Base-by-base conservation (phyloP, 768 basidiomycete species). In the Tricholoma bakamatsutake region DNA sequence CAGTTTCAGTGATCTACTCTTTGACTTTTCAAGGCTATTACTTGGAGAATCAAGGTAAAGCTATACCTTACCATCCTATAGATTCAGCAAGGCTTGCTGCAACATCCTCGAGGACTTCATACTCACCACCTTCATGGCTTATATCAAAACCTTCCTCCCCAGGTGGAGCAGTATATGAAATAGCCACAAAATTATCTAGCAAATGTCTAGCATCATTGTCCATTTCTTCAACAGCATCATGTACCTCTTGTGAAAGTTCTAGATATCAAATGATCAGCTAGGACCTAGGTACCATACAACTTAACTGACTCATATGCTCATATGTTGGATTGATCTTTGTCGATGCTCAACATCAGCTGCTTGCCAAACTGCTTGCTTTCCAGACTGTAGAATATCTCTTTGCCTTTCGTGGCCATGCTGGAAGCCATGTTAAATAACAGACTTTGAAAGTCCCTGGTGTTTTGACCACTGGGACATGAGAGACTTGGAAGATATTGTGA, bases 111-210 rank as follows among this genome's bases (percentile, higher is more conserved):
- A n/a, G n/a, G n/a, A n/a, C n/a, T n/a, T n/a, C n/a, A n/a, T n/a
- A n/a, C n/a, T n/a, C n/a, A n/a, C n/a, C n/a, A n/a, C n/a, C n/a
- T n/a, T n/a, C n/a, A 59, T 46, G 51, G 43, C 40, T 42, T 42
- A 42, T 42, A 18, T 42, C n/a, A n/a, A n/a, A n/a, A n/a, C n/a
- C n/a, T n/a, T n/a, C n/a, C n/a, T n/a, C n/a, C n/a, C n/a, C n/a
- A n/a, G n/a, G 55, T 30, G 46, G 51, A 30, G 54, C 34, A 17
- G 48, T 56, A 33, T 57, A 34, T 30, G 50, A 28, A 40, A 53
- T 51, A 21, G 55, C 43, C 8, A 13, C 52, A 35, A 59, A 42
- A 45, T 57, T 45, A 17, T 53, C 55, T 11, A 50, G 39, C 9
- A 17, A 18, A 31, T 49, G 47, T 30, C 54, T n/a, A 15, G 54